Base-by-base conservation (phyloP, 169 alveolate genomes). In the Blepharisma undulans region DNA sequence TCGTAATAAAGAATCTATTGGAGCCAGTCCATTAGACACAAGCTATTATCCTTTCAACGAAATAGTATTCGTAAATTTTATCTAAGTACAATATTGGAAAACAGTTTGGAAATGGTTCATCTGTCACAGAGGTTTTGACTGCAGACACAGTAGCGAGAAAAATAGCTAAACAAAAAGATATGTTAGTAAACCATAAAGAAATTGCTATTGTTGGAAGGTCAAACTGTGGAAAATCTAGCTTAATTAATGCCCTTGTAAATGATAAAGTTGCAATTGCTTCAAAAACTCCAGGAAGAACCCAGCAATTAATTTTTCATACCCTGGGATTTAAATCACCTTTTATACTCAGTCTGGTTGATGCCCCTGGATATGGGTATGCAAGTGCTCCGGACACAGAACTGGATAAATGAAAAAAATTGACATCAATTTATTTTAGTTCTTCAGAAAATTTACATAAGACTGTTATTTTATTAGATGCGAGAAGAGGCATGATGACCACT, bases 141-240 rank as follows among this genome's bases (percentile, higher is more conserved):
- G 7, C 30, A 21, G 29, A 22, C 8, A 82, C 33, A n/a, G 34
- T 48, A 3, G 27, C 33, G 6, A 22, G 21, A 82, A 33, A 25
- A 22, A 34, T 82, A 7, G 30, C 30, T 16, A 30, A 22, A 25
- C 32, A 82, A 60, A 22, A 4, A 25, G 27, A 4, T 10, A 19
- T 25, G 48, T n/a, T 48, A 27, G n/a, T 82, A 6, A 19, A 36
- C 71, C 85, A 77, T 22, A 84, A 84, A 92, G 92, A 98, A 98
- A 94, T 97, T 19, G 98, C 99, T 66, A 89, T 98, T 77, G 97
- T 98, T 74, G 99, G 99, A 6, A 92, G 98, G 36, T 98, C 99
- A 25, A 98, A 98, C 91, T 98, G 95, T 25, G 99, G 99, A 1
- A 98, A 98, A 92, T 97, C 99, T 16, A 94, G 99, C 74, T 96